A percentile compares a stretch with the other conserved stretches of the same genome.
These are phyloP conservation scores for Penicillium sp. DNA, from an alignment of 2,329 filamentous ascomycete species.

Conservation along the genomic window DNA sequence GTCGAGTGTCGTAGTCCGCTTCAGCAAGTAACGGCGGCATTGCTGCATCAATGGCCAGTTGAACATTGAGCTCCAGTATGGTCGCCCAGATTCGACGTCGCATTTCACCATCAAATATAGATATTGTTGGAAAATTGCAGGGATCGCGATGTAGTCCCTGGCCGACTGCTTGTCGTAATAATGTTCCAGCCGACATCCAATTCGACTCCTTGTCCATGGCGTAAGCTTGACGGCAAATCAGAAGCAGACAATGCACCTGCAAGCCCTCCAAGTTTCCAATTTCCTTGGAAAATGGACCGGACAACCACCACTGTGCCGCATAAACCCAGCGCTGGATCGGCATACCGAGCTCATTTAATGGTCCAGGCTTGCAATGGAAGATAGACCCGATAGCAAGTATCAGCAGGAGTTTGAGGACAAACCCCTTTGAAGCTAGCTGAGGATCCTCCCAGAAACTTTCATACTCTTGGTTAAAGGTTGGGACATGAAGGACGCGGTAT, in stretches of 20 bases:
- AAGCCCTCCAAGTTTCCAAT: constrained; percentile 31
- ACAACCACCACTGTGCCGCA: constrained; percentile 38
- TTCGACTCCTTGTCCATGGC: constrained; percentile 33
- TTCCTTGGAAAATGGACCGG: constrained; percentile 34
- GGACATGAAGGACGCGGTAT: constrained; percentile 36
- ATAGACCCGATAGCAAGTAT: constrained; percentile 34
- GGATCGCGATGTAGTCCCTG: constrained; percentile 38
- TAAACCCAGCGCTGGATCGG: constrained; percentile 29
- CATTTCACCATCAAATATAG: constrained; percentile 27
- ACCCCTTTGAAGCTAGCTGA: constrained; percentile 11
- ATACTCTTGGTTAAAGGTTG: constrained; percentile 36
- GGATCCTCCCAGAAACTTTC: constrained; percentile 29
- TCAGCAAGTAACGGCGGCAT: constrained; percentile 16
- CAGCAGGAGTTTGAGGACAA: constrained; percentile 32
- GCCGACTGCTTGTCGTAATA: constrained; percentile 31
- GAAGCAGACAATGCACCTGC: constrained; percentile 36
- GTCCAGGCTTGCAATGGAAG: constrained; percentile 21
- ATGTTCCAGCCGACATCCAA: constrained; percentile 36
- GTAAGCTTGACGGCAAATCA: constrained; percentile 35
- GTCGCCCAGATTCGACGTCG: constrained; percentile 32
- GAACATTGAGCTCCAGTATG: constrained; percentile 30
- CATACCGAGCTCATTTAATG: constrained; percentile 8
- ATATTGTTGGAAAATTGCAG: constrained; percentile 14
- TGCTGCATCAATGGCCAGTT: constrained; percentile 24
- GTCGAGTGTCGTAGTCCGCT: constrained; percentile 18